A percentile compares a stretch with the other conserved stretches of the same genome.
These are phyloP conservation scores for Berberis thunbergii DNA, from an alignment of 164 flowering plant species.

Conservation along the genomic window DNA sequence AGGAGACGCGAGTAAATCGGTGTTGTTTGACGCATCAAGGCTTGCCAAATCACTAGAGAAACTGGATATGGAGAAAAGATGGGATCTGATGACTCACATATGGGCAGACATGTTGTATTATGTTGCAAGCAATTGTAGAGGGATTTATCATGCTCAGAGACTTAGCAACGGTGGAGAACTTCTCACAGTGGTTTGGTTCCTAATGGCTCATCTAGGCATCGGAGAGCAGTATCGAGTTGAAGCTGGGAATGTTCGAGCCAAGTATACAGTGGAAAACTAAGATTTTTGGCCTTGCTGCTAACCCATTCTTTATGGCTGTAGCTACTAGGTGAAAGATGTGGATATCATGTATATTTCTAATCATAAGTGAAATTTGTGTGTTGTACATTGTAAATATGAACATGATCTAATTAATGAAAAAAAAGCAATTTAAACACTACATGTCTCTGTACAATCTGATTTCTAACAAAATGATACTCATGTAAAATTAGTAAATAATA, in stretches of 20 bases:
- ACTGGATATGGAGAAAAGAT: background rate
- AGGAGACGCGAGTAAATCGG: constrained; percentile 19
- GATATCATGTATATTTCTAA: no score
- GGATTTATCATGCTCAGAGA: constrained; percentile 8
- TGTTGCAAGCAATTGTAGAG: constrained; percentile 13
- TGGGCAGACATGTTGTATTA: constrained; percentile 9
- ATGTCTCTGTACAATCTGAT: no score
- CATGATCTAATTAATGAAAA: no score
- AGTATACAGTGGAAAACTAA: background rate
- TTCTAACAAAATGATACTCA: no score
- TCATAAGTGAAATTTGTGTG: no score
- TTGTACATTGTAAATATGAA: no score
- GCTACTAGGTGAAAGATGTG: no score
- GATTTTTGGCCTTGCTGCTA: background rate
- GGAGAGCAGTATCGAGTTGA: constrained; percentile 16
- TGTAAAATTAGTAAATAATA: no score
- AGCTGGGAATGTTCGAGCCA: constrained; percentile 10
- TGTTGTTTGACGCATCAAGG: constrained; percentile 12
- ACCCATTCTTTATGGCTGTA: no score
- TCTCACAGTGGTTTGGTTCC: constrained; percentile 16
- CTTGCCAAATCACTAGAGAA: constrained; percentile 7
- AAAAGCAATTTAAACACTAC: no score
- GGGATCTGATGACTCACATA: constrained; percentile 7
- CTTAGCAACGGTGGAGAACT: constrained; percentile 21
- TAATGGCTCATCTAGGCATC: constrained; percentile 21